Conservation (phyloP, 2,329 filamentous ascomycete genomes). For the Diatrype stigma region DNA sequence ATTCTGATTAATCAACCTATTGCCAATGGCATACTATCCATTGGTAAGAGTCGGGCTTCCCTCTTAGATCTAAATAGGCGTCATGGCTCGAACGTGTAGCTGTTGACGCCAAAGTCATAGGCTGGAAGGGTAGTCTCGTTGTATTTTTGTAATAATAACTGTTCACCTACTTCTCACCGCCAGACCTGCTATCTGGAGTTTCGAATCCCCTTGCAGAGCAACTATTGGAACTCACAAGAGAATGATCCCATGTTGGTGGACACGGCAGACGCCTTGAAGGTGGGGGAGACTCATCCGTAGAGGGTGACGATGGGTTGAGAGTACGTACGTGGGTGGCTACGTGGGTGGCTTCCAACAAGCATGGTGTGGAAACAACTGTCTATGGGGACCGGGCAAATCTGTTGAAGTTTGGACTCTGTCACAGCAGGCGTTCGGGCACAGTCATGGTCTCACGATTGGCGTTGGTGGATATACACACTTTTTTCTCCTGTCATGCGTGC, state of each 20-base stretch:
- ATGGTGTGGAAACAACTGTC: no score
- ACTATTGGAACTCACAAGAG: no score
- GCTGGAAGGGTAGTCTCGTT: constrained; percentile 13
- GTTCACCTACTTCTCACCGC: constrained; percentile 9
- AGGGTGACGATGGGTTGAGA: no score
- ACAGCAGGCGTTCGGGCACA: neutral
- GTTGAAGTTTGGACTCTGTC: neutral
- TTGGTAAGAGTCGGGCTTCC: neutral
- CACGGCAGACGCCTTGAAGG: no score
- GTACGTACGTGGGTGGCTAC: no score
- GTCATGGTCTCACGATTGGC: neutral
- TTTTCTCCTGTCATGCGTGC: neutral
- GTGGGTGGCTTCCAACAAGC: no score
- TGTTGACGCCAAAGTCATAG: neutral
- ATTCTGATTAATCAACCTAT: constrained; percentile 8
- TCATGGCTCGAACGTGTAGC: neutral
- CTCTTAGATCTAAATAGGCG: neutral
- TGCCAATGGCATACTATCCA: constrained; percentile 1
- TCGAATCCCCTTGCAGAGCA: no score
- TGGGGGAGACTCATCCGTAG: no score
- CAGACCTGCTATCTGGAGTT: no score
- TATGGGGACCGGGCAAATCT: neutral
- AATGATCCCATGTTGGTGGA: no score
- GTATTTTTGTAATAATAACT: constrained; percentile 25
- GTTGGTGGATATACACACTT: neutral